Conservation (phyloP, 2,329 filamentous ascomycete species). For the Immersiporthe knoxdaviesiana region DNA sequence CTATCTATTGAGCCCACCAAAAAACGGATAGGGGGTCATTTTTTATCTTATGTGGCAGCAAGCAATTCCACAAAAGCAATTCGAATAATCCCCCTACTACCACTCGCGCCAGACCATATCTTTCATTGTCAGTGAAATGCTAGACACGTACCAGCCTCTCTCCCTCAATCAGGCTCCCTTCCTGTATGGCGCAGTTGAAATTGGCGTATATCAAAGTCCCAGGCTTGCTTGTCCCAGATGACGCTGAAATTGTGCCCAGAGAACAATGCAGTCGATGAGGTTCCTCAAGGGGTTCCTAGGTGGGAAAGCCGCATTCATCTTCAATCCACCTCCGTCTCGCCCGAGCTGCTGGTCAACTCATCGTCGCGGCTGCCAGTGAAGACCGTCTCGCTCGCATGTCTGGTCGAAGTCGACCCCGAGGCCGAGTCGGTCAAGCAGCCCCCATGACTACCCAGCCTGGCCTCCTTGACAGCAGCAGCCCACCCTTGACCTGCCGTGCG, state of each 20-base stretch:
- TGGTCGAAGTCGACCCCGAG: background rate
- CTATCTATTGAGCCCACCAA: background rate
- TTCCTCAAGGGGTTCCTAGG: background rate
- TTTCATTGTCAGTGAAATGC: background rate
- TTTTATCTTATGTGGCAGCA: background rate
- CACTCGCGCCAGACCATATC: background rate
- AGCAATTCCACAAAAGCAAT: slow-evolving; percentile 1
- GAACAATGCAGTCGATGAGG: background rate
- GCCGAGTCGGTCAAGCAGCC: background rate
- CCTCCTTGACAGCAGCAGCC: slow-evolving; percentile 29
- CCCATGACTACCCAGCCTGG: slow-evolving; percentile 9
- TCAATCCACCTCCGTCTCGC: slow-evolving; percentile 12
- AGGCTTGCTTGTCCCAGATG: background rate
- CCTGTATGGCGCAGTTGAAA: background rate
- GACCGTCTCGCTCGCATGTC: slow-evolving; percentile 1
- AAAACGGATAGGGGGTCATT: background rate
- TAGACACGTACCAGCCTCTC: background rate
- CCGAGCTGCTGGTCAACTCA: slow-evolving; percentile 7
- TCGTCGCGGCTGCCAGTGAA: slow-evolving; percentile 14
- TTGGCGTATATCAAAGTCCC: background rate
- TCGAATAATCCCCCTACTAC: background rate
- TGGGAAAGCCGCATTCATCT: background rate
- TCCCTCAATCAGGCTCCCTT: background rate
- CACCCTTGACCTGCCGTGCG: slow-evolving; percentile 52
- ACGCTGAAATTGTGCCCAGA: background rate